Conservation (phyloP, 345 rosid species). For the Gossypium bickii region DNA sequence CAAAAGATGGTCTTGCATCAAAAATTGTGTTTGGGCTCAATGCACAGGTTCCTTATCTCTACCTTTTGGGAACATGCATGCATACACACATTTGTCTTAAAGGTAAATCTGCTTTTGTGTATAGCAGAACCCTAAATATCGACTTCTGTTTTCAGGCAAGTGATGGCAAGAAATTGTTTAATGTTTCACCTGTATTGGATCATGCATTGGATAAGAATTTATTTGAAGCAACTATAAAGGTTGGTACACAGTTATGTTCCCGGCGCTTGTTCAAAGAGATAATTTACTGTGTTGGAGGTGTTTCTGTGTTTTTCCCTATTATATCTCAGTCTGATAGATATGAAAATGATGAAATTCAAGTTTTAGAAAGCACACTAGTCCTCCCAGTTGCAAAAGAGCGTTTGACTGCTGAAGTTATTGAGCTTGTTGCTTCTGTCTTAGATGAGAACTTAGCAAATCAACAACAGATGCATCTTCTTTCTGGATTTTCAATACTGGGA, state of each 20-base stretch:
- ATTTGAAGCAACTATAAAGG: conserved; percentile 76
- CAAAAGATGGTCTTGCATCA: conserved; percentile 88
- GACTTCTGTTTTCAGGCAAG: conserved; percentile 69
- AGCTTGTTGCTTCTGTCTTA: conserved; percentile 87
- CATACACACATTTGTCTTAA: neutral
- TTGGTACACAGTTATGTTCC: conserved; percentile 83
- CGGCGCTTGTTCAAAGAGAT: conserved; percentile 88
- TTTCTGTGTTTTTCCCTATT: conserved; percentile 92
- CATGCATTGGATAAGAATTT: conserved; percentile 54
- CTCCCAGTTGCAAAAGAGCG: conserved; percentile 70
- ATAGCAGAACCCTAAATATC: conserved; percentile 6
- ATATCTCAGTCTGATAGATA: conserved; percentile 80
- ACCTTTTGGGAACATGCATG: neutral
- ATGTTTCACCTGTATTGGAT: conserved; percentile 69
- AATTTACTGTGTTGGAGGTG: conserved; percentile 94
- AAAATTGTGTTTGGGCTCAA: conserved; percentile 85
- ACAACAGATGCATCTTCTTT: conserved; percentile 91
- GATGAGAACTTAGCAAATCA: conserved; percentile 90
- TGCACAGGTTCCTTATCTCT: conserved; percentile 65
- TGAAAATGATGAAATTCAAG: conserved; percentile 51
- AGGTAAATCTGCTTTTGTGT: neutral
- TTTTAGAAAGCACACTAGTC: conserved; percentile 42
- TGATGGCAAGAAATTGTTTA: conserved; percentile 74
- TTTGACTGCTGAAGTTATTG: conserved; percentile 85
- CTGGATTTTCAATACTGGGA: conserved; percentile 85